phyloP scores from a whole-genome alignment of 2,329 filamentous ascomycete species.

The Aureobasidium lini region DNA sequence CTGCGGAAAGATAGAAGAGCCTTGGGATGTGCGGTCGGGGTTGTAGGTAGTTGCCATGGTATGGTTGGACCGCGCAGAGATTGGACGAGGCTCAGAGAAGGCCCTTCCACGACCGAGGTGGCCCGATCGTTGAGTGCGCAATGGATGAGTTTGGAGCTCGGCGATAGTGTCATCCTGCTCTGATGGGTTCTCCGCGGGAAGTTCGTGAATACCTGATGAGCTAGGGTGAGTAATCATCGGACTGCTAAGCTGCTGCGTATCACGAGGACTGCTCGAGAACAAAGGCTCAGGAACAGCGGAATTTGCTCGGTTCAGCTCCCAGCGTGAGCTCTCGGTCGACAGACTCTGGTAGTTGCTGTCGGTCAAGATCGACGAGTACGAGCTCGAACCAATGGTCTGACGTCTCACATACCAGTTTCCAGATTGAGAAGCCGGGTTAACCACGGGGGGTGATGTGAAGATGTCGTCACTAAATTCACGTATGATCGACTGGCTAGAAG shows the following conservation, averaged over 20 bases:
- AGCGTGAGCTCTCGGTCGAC: constrained; percentile 4
- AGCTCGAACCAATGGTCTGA: constrained; percentile 7
- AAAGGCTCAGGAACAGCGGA: constrained; percentile 29
- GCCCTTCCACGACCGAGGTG: constrained; percentile 27
- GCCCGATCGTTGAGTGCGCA: constrained; percentile 28
- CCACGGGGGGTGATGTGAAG: not conserved
- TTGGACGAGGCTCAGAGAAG: constrained; percentile 18
- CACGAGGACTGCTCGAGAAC: constrained; percentile 18
- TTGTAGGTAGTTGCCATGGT: constrained; percentile 20
- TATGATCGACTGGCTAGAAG: not conserved
- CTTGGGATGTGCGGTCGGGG: constrained; percentile 23
- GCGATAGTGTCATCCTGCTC: constrained; percentile 29
- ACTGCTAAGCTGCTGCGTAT: not conserved
- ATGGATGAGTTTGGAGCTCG: constrained; percentile 25
- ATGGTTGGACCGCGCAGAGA: constrained; percentile 25
- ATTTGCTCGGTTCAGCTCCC: not conserved
- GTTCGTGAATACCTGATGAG: constrained; percentile 1
- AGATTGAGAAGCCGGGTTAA: not conserved
- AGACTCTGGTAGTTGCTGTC: not conserved
- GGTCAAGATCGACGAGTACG: not conserved
- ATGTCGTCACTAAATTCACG: constrained; percentile 21
- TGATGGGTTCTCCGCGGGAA: not conserved
- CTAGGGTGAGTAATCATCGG: not conserved
- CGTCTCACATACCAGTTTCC: constrained; percentile 10
- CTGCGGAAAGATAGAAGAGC: constrained; percentile 27